Base-by-base conservation (phyloP, 352 stramenopile species). In the Phytophthora multivora region DNA sequence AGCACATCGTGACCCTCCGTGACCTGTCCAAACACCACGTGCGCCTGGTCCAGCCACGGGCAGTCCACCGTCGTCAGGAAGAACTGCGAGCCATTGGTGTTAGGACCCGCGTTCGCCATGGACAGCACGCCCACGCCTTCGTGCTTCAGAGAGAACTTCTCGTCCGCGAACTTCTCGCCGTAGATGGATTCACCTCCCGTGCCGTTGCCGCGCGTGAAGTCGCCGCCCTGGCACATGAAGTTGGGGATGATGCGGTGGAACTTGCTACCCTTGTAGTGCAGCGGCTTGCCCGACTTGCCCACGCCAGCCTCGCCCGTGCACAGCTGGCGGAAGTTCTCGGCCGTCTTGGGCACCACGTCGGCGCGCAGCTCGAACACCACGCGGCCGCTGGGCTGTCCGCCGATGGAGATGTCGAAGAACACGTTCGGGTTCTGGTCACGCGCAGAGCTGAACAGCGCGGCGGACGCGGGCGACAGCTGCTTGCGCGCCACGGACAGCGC, bases 61-160 rank as follows among this genome's bases (percentile, higher is more conserved):
- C 89, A 96, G 80, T 97, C 88, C 51, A 96, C 90, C 0, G 89
- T 97, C 21, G 88, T 97, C 40, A 99, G 92, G 83, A 99, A 99
- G 79, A 99, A 99, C 80, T 99, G 96, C 66, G 91, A 98, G 16
- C 95, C 95, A 75, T 99, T 99, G 1, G 96, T 99, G 86, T 99
- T 91, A 6, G 86, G 89, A 2, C 97, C 97, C 5, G 90, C 89
- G 76, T 99, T 99, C 21, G 97, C 97, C 96, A 99, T 99, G 42
- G 90, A 97, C 12, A 99, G 77, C 10, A 97, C 69, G 46, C 96
- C 96, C 12, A 74, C 69, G 39, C 88, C 80, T 51, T 89, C 78
- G 79, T 99, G 97, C 68, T 90, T 89, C 25, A 99, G 83, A 39
- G 80, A 59, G 55, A 99, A 99, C 69, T 98, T 98, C 77, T 99